These are phyloP conservation scores for Trichoderma reesei DNA, from an alignment of 495 filamentous ascomycete species.

Conservation along the genomic window DNA sequence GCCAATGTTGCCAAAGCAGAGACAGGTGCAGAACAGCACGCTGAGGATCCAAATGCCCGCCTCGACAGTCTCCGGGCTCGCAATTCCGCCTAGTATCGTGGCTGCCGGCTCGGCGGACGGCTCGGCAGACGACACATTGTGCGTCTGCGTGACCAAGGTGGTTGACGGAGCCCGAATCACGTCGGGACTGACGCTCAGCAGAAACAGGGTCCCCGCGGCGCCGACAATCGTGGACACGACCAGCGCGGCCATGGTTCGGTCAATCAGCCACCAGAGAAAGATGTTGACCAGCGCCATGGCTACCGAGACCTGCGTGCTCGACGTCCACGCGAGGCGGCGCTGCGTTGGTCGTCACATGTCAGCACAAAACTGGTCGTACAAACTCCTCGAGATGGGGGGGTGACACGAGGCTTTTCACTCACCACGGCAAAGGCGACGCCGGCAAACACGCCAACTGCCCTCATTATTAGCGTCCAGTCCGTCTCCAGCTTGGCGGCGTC, in stretches of 20 bases:
- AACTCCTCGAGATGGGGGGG: neutral
- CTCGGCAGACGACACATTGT: neutral
- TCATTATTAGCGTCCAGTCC: constrained; percentile 74
- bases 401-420: constrained; percentile 22
- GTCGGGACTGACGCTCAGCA: constrained; percentile 62
- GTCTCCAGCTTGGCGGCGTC: constrained; percentile 22
- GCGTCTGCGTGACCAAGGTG: neutral
- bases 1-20: constrained; percentile 96
- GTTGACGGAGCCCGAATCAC: constrained; percentile 58
- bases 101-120: neutral
- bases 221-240: constrained; percentile 63
- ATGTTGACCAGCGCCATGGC: constrained; percentile 90
- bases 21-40: constrained; percentile 84
- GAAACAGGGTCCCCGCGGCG: constrained; percentile 57
- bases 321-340: constrained; percentile 85
- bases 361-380: neutral
- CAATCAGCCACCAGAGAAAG: constrained; percentile 90
- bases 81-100: constrained; percentile 38
- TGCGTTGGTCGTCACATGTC: constrained; percentile 30
- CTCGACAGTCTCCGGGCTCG: constrained; percentile 67
- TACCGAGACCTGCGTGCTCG: constrained; percentile 82
- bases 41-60: constrained; percentile 80
- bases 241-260: constrained; percentile 79
- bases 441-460: constrained; percentile 87
- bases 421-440: constrained; percentile 96